Conservation (phyloP, 345 rosid genomes). For the Brassica incana region DNA sequence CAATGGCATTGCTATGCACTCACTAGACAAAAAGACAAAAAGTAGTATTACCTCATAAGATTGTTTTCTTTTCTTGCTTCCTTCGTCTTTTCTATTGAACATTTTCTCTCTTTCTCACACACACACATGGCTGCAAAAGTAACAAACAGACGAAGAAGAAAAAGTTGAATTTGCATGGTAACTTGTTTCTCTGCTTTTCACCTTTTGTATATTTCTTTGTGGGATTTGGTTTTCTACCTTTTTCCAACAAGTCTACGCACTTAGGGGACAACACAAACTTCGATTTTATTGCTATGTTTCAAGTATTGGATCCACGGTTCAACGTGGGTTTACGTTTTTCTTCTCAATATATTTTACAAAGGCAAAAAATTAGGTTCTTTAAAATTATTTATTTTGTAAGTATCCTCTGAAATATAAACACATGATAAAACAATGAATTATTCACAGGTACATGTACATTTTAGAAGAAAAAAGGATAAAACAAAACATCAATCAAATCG, state of each 20-base stretch:
- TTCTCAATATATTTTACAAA: not conserved
- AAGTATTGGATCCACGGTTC: not conserved
- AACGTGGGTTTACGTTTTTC: not conserved
- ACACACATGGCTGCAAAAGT: conserved; percentile 37
- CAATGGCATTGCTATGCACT: conserved; percentile 35
- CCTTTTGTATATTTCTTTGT: conserved; percentile 6
- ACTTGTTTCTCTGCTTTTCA: conserved; percentile 21
- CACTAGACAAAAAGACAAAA: conserved; percentile 39
- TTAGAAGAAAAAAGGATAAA: not conserved
- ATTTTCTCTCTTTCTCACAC: not conserved
- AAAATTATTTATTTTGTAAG: not conserved
- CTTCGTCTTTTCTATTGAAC: conserved; percentile 14
- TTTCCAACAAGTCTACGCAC: conserved; percentile 3
- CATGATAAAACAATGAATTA: not conserved
- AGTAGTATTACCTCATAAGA: conserved; percentile 23
- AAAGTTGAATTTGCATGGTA: conserved; percentile 35
- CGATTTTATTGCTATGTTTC: conserved; percentile 2
- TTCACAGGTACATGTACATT: not conserved
- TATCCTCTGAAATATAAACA: not conserved
- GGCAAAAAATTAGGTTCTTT: not conserved
- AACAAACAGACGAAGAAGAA: conserved; percentile 8
- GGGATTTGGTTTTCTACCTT: conserved; percentile 5
- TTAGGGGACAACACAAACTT: conserved; percentile 15
- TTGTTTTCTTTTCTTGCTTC: conserved; percentile 16
- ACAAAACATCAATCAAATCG: not conserved